Conservation (phyloP, 495 filamentous ascomycete species). For the Xylaria intraflava region DNA sequence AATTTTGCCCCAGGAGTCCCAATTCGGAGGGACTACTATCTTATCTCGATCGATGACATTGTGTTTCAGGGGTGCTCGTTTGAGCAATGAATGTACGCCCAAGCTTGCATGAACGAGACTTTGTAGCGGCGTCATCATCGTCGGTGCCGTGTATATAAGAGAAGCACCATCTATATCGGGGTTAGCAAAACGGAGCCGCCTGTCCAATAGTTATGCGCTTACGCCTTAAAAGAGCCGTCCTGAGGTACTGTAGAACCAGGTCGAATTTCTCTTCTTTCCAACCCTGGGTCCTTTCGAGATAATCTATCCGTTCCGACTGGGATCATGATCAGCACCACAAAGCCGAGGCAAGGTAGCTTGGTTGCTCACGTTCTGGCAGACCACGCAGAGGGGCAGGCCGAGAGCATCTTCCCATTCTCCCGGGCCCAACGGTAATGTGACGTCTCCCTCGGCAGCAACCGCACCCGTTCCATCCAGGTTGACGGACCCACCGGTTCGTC, state of each 20-base stretch:
- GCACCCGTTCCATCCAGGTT: constrained; percentile 43
- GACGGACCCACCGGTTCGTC: constrained; percentile 43
- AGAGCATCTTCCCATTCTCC: constrained; percentile 93
- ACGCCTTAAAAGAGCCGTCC: constrained; percentile 84
- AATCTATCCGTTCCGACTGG: constrained; percentile 83
- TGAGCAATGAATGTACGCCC: constrained; percentile 81
- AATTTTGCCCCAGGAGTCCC: constrained; percentile 99
- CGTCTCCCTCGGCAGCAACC: constrained; percentile 48
- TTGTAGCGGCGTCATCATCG: constrained; percentile 68
- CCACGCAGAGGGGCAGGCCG: constrained; percentile 82
- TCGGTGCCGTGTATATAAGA: constrained; percentile 83
- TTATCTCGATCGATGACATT: constrained; percentile 96
- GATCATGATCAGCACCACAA: constrained; percentile 20
- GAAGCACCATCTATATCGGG: constrained; percentile 67
- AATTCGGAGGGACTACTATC: constrained; percentile 87
- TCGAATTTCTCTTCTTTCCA: constrained; percentile 96
- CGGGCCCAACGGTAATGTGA: constrained; percentile 72
- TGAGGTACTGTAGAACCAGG: constrained; percentile 78
- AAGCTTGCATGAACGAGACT: constrained; percentile 80
- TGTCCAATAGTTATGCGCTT: constrained; percentile 26
- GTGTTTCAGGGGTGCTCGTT: constrained; percentile 77
- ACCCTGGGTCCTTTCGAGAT: constrained; percentile 73
- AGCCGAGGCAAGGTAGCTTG: background rate
- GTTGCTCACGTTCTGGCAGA: constrained; percentile 78
- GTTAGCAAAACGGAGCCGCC: constrained; percentile 13